Evolutionary conservation across 768 basidiomycete species (phyloP).

Genomic region (Rhodocollybia butyracea): DNA sequence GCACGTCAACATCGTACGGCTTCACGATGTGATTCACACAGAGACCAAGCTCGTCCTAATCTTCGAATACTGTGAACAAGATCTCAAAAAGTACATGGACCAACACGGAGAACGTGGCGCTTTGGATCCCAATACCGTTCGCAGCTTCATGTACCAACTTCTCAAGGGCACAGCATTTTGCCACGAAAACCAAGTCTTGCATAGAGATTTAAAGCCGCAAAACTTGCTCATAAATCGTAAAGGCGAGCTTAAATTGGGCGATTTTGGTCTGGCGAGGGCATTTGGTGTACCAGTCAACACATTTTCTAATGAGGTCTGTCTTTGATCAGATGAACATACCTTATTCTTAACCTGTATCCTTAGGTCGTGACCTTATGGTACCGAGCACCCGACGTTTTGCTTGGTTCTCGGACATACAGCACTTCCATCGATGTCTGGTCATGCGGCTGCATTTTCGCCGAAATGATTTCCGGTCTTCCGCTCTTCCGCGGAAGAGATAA

Average conservation of each 20-base stretch:
- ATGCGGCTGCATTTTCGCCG: slow-evolving; percentile 98
- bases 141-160: slow-evolving; percentile 97
- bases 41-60: slow-evolving; percentile 97
- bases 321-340: background rate
- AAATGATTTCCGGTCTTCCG: slow-evolving; percentile 98
- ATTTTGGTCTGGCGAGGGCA: slow-evolving; percentile 95
- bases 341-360: slow-evolving; percentile 4
- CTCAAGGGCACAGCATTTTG: slow-evolving; percentile 97
- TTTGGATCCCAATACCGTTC: slow-evolving; percentile 84
- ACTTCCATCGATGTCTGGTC: slow-evolving; percentile 99
- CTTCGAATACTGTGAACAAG: slow-evolving; percentile 98
- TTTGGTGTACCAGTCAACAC: slow-evolving; percentile 99
- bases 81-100: slow-evolving; percentile 99
- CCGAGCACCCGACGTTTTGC: slow-evolving; percentile 94
- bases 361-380: slow-evolving; percentile 99
- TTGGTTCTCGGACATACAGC: slow-evolving; percentile 96
- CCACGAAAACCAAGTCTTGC: slow-evolving; percentile 96
- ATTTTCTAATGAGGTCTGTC: slow-evolving; percentile 85
- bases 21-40: slow-evolving; percentile 98
- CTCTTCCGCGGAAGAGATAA: slow-evolving; percentile 97
- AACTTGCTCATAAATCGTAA: slow-evolving; percentile 97
- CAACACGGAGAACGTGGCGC: slow-evolving; percentile 95
- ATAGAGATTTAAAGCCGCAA: slow-evolving; percentile 97
- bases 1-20: slow-evolving; percentile 96
- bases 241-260: slow-evolving; percentile 94